Conservation (phyloP, 2,329 filamentous ascomycete species). For the Coniochaeta sp. region DNA sequence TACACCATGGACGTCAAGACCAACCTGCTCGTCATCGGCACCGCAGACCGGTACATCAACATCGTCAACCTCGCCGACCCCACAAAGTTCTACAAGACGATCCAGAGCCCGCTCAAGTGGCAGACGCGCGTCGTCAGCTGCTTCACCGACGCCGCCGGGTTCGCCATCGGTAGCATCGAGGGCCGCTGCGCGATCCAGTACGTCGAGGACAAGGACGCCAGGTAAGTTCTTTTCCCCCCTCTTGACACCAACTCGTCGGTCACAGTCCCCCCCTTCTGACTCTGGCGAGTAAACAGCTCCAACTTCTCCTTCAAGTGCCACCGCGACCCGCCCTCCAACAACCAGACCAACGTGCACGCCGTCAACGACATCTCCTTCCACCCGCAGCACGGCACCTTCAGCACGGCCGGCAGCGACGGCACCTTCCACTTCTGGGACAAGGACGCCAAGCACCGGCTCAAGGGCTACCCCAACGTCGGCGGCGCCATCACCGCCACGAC, state of each 20-base stretch:
- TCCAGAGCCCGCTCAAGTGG: slow-evolving; percentile 96
- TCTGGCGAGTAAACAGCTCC: slow-evolving; percentile 42
- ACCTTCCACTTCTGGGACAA: slow-evolving; percentile 98
- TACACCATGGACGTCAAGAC: slow-evolving; percentile 91
- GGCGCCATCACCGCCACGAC: slow-evolving; percentile 84
- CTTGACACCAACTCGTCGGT: background rate
- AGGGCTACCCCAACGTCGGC: slow-evolving; percentile 78
- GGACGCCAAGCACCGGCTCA: slow-evolving; percentile 79
- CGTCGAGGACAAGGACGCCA: slow-evolving; percentile 88
- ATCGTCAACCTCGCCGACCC: slow-evolving; percentile 87
- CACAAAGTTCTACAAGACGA: slow-evolving; percentile 87
- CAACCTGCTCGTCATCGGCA: slow-evolving; percentile 83
- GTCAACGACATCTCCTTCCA: slow-evolving; percentile 99
- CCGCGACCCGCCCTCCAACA: slow-evolving; percentile 68
- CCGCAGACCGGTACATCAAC: slow-evolving; percentile 93
- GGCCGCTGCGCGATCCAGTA: slow-evolving; percentile 97
- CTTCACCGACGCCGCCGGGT: slow-evolving; percentile 85
- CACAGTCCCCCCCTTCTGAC: too few relatives aligned
- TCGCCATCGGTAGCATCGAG: slow-evolving; percentile 93
- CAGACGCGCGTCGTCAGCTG: slow-evolving; percentile 93
- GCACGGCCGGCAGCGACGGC: slow-evolving; percentile 88
- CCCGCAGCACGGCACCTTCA: slow-evolving; percentile 94
- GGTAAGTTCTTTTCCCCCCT: slow-evolving; percentile 32
- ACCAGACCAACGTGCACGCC: slow-evolving; percentile 81
- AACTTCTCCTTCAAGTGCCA: slow-evolving; percentile 99